Evolutionary conservation across 202 grass and related monocot species (phyloP).

Genomic region (Eragrostis tef): DNA sequence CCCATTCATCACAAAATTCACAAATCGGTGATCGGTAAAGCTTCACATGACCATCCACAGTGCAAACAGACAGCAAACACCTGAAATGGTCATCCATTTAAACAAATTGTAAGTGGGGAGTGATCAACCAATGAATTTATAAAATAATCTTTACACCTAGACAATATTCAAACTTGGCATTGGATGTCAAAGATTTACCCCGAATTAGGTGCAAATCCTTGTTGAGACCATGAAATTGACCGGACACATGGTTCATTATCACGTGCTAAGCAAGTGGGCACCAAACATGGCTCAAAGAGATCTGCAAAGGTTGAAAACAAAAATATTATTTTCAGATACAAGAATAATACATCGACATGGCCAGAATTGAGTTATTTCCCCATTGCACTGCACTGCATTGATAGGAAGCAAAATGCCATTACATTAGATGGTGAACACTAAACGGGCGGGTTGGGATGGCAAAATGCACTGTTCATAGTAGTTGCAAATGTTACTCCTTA

Average conservation of each 20-base stretch:
- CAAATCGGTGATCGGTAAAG: slow-evolving; percentile 68
- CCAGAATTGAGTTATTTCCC: too few relatives aligned
- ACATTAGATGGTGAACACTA: background rate
- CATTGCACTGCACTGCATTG: too few relatives aligned
- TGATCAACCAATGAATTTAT: slow-evolving; percentile 5
- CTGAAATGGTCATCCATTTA: slow-evolving; percentile 52
- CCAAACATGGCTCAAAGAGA: slow-evolving; percentile 70
- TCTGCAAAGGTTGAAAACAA: slow-evolving; percentile 59
- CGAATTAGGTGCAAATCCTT: slow-evolving; percentile 79
- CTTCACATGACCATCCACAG: slow-evolving; percentile 73
- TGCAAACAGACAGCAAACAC: slow-evolving; percentile 81
- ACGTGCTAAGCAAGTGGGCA: slow-evolving; percentile 68
- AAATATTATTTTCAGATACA: slow-evolving; percentile 26
- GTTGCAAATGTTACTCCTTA: slow-evolving; percentile 5
- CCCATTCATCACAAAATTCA: slow-evolving; percentile 81
- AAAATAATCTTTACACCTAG: slow-evolving; percentile 9
- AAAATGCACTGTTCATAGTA: background rate
- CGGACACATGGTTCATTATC: slow-evolving; percentile 65
- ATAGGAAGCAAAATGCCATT: background rate
- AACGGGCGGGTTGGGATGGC: background rate
- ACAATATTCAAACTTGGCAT: slow-evolving; percentile 7
- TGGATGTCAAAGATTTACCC: slow-evolving; percentile 52
- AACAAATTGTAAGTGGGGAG: background rate
- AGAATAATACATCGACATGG: background rate
- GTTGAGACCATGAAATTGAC: slow-evolving; percentile 87